Evolutionary conservation across 2,329 filamentous ascomycete genomes (phyloP), one percentile per base, ranked within the genome.

Genomic region (Sporothrix inflata): DNA sequence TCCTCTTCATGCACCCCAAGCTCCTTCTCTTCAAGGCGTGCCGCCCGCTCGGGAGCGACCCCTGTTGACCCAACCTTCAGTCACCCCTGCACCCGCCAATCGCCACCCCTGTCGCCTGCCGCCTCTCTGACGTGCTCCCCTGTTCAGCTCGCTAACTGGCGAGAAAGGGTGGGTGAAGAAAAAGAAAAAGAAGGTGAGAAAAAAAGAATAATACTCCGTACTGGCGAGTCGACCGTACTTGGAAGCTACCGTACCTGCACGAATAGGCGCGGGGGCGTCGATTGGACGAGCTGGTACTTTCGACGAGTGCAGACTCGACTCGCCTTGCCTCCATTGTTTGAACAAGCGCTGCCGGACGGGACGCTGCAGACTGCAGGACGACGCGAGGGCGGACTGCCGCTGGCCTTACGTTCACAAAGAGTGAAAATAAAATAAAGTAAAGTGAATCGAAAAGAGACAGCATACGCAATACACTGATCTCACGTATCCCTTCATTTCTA

Each of bases 71-170:
- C 16, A 34, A 21, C 12, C 11, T 42, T 42, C 38, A n/a, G n/a
- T 7, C 2, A 11, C 45, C 71, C 72, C 69, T 73, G 72, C 69
- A 65, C 24, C 63, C 16, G 14, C 72, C 72, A 73, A 57, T 73
- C 63, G 45, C 21, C 63, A 68, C 63, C 65, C 65, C 47, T 53
- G 66, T 63, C 71, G 55, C 5, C 45, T 21, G 12, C 4, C 34
- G n/a, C 19, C n/a, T 61, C 71, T 68, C 69, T 69, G 53, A 71
- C 69, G 69, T 55, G 69, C 60, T 42, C 30, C 51, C 49, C 6
- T 16, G 34, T 63, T 63, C 61, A 55, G 47, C 69, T 66, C 55
- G 34, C 38, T 19, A 49, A 67, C 38, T 63, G 57, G 57, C 34
- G 57, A 24, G n/a, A 8, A 7, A 27, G 19, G 42, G 21, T 8